These are phyloP conservation scores for Penicillium crustosum DNA, from an alignment of 2,329 filamentous ascomycete species.

Conservation along the genomic window DNA sequence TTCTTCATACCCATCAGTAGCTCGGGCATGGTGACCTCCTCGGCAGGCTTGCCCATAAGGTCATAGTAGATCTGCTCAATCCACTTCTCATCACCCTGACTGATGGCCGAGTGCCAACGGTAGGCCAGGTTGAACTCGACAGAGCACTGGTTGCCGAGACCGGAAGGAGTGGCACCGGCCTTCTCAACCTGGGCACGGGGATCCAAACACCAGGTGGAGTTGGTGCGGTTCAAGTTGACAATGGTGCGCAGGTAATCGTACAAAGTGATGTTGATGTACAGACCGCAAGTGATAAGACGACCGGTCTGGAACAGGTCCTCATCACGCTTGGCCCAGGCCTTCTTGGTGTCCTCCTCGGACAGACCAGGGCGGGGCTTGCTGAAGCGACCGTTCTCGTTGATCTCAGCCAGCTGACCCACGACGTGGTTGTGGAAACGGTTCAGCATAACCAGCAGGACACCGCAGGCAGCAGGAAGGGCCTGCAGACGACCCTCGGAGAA, in stretches of 20 bases:
- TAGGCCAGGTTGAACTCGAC: constrained; percentile 89
- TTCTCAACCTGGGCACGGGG: constrained; percentile 68
- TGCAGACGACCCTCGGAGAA: constrained; percentile 70
- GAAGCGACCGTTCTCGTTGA: constrained; percentile 83
- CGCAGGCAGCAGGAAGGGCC: constrained; percentile 70
- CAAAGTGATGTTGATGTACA: constrained; percentile 77
- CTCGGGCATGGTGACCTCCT: constrained; percentile 58
- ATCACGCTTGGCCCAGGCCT: constrained; percentile 67
- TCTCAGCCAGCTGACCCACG: constrained; percentile 73
- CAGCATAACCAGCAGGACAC: constrained; percentile 73
- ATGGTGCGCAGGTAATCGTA: constrained; percentile 79
- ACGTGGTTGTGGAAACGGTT: constrained; percentile 79
- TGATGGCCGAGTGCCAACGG: constrained; percentile 80
- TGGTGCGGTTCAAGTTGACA: constrained; percentile 67
- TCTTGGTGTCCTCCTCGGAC: constrained; percentile 49
- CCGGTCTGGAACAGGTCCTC: constrained; percentile 79
- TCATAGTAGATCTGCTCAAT: constrained; percentile 67
- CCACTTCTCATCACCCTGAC: constrained; percentile 75
- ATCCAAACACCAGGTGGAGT: constrained; percentile 79
- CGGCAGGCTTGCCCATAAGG: constrained; percentile 61
- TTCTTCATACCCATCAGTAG: constrained; percentile 63
- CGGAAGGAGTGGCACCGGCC: constrained; percentile 62
- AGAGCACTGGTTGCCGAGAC: constrained; percentile 78
- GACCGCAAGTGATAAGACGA: constrained; percentile 67
- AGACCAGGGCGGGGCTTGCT: constrained; percentile 58